A percentile compares a stretch with the other conserved stretches of the same genome.
Conservation (phyloP, 2,329 filamentous ascomycete species). For the Colletotrichum acutatum region DNA sequence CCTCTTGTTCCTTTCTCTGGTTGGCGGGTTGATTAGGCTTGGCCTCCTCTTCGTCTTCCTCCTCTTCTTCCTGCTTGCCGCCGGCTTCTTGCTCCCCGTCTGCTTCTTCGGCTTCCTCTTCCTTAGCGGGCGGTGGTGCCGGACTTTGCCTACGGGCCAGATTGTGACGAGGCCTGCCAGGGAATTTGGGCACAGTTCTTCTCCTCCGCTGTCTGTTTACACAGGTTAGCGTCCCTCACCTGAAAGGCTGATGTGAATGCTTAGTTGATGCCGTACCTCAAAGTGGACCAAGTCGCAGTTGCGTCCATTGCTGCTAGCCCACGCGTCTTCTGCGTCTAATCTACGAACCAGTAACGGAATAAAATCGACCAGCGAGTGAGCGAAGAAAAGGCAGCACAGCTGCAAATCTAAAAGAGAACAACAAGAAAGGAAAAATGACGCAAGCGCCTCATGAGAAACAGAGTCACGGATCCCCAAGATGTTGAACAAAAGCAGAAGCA, state of each 20-base stretch:
- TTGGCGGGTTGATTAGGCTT: neutral
- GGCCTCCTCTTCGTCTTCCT: constrained; percentile 4
- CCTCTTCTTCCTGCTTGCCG: neutral
- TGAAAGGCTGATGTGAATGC: too few relatives aligned
- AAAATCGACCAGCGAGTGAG: constrained; percentile 8
- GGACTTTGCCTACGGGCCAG: neutral
- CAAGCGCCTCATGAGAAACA: constrained; percentile 13
- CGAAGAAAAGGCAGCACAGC: constrained; percentile 22
- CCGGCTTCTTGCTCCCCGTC: constrained; percentile 15
- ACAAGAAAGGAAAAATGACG: neutral
- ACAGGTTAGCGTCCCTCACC: neutral
- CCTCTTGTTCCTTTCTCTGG: neutral
- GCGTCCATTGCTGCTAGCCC: constrained; percentile 8
- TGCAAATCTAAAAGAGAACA: constrained; percentile 2
- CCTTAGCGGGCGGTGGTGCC: neutral
- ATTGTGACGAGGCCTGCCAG: constrained; percentile 29
- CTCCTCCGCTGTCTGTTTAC: constrained; percentile 18
- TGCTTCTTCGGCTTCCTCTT: constrained; percentile 14
- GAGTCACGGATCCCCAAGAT: constrained; percentile 1
- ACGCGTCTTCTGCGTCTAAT: neutral
- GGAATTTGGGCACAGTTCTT: constrained; percentile 13
- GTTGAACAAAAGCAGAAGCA: constrained; percentile 1
- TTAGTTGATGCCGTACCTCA: constrained; percentile 4
- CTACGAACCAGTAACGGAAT: neutral
- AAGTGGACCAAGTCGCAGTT: constrained; percentile 18